Percentiles rank a stretch among this genome's conserved stretches.
Evolutionary conservation across 2,329 filamentous ascomycete species (phyloP).

Genomic region (Fusarium citri): DNA sequence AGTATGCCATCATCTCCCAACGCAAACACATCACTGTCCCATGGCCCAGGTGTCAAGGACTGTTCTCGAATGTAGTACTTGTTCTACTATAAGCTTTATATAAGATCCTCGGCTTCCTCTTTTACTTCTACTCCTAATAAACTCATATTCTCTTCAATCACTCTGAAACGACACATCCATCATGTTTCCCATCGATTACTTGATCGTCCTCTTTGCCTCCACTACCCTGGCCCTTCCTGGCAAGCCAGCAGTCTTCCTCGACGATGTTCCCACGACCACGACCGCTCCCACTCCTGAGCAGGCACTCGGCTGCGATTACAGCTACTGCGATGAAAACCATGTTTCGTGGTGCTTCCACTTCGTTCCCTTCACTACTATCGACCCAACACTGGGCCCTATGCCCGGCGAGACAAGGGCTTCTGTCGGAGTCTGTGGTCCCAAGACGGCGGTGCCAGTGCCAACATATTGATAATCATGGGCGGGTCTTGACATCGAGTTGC

Average conservation of each 20-base stretch:
- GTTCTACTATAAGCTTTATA: neutral
- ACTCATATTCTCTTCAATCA: neutral
- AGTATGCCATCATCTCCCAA: constrained; percentile 6
- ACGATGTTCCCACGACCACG: constrained; percentile 12
- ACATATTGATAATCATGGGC: neutral
- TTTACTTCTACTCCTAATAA: neutral
- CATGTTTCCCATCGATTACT: constrained; percentile 17
- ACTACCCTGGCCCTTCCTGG: constrained; percentile 17
- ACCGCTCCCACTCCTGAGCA: constrained; percentile 18
- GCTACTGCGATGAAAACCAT: constrained; percentile 52
- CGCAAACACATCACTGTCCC: constrained; percentile 17
- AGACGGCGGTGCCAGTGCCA: constrained; percentile 1
- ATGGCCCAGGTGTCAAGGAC: neutral
- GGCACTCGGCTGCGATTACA: constrained; percentile 49
- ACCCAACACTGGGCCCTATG: constrained; percentile 49
- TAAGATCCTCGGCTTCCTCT: constrained; percentile 1
- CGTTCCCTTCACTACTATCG: constrained; percentile 52
- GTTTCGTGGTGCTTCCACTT: constrained; percentile 56
- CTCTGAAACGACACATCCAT: neutral
- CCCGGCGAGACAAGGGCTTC: constrained; percentile 53
- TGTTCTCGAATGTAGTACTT: constrained; percentile 16
- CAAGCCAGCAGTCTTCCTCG: neutral
- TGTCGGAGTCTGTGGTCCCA: constrained; percentile 48
- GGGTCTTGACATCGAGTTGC: neutral
- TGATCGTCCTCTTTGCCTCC: constrained; percentile 19